Evolutionary conservation across 768 basidiomycete species (phyloP).

Genomic region (Leucocoprinus leucothites): DNA sequence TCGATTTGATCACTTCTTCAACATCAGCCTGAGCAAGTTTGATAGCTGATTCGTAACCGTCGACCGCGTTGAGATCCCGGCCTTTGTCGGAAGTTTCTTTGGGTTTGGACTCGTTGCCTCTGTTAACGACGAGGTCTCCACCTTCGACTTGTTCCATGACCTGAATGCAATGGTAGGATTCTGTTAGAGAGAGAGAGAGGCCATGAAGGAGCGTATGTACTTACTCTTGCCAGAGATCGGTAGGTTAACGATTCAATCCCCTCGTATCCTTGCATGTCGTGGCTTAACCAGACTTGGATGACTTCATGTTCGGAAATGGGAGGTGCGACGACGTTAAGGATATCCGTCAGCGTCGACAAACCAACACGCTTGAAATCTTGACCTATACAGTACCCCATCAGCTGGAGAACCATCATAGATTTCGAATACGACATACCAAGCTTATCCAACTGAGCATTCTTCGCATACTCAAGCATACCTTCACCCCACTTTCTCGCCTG

Average conservation of each 20-base stretch:
- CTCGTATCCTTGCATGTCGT: slow-evolving; percentile 96
- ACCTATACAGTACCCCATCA: slow-evolving; percentile 40
- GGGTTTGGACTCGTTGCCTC: slow-evolving; percentile 71
- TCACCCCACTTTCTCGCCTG: slow-evolving; percentile 89
- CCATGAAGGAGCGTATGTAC: slow-evolving; percentile 19
- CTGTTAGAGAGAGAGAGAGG: not conserved
- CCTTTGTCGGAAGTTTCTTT: slow-evolving; percentile 49
- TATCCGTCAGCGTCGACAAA: slow-evolving; percentile 83
- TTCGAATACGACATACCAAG: slow-evolving; percentile 50
- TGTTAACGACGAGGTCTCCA: slow-evolving; percentile 86
- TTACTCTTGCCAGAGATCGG: slow-evolving; percentile 74
- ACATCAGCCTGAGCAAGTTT: slow-evolving; percentile 85
- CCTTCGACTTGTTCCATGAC: slow-evolving; percentile 95
- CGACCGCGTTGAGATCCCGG: slow-evolving; percentile 79
- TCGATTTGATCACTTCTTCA: slow-evolving; percentile 70
- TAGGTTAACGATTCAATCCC: slow-evolving; percentile 95
- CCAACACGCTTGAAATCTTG: slow-evolving; percentile 89
- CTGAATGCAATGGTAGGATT: slow-evolving; percentile 33
- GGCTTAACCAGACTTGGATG: slow-evolving; percentile 91
- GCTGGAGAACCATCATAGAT: not conserved
- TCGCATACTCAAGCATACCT: slow-evolving; percentile 83
- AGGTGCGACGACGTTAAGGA: slow-evolving; percentile 95
- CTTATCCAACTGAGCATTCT: slow-evolving; percentile 86
- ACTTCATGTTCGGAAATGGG: slow-evolving; percentile 99
- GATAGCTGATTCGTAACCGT: slow-evolving; percentile 79